These are phyloP conservation scores for Coccinonectria pachysandricola DNA, from an alignment of 2,329 filamentous ascomycete genomes.

Conservation along the genomic window DNA sequence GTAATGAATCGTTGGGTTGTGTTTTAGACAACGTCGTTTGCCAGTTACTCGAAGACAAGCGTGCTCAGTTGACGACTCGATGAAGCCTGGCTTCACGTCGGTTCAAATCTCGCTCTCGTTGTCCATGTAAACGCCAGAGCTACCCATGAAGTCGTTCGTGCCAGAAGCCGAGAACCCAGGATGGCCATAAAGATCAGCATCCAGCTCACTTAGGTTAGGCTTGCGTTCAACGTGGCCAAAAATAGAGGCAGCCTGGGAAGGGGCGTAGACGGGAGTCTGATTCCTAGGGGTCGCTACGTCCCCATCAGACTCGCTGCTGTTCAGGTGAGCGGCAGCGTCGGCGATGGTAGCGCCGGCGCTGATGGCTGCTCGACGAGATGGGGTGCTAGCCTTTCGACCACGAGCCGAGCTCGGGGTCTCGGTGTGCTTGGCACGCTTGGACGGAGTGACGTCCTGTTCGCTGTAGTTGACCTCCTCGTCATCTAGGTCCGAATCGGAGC, in stretches of 20 bases:
- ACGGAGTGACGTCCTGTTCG: slow-evolving; percentile 26
- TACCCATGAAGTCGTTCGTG: neutral
- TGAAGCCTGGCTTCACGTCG: too few relatives aligned
- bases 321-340: slow-evolving; percentile 16
- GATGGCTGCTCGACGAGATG: slow-evolving; percentile 22
- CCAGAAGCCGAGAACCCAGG: neutral
- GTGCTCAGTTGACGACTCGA: too few relatives aligned
- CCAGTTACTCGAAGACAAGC: too few relatives aligned
- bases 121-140: too few relatives aligned
- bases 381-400: slow-evolving; percentile 15
- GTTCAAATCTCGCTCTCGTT: too few relatives aligned
- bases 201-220: slow-evolving; percentile 2
- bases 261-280: slow-evolving; percentile 1
- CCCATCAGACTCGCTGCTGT: slow-evolving; percentile 19
- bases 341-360: slow-evolving; percentile 26
- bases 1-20: too few relatives aligned
- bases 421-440: slow-evolving; percentile 23
- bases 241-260: too few relatives aligned
- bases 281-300: slow-evolving; percentile 8
- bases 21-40: too few relatives aligned
- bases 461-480: slow-evolving; percentile 21
- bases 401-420: slow-evolving; percentile 13
- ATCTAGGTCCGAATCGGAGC: slow-evolving; percentile 18
- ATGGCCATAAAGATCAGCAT: slow-evolving; percentile 1
- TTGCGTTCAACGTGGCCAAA: slow-evolving; percentile 15